These are phyloP conservation scores for Talaromyces ruber DNA, from an alignment of 495 filamentous ascomycete species.

Conservation along the genomic window DNA sequence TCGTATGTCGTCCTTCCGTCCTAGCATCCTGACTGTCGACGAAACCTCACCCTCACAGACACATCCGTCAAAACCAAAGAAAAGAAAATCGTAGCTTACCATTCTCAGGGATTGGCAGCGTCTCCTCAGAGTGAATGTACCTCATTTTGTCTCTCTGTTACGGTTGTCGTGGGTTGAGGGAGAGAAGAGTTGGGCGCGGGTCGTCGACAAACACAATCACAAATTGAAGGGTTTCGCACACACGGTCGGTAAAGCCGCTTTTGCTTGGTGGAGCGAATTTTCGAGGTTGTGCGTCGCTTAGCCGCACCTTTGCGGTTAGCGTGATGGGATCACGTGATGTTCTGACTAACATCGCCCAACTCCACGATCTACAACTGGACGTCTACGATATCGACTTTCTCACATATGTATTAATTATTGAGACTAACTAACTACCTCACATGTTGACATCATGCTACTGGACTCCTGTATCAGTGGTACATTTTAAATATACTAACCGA, in stretches of 20 bases:
- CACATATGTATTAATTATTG: too few species aligned
- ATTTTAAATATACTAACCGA: too few species aligned
- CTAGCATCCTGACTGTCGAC: background rate
- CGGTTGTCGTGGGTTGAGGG: conserved; percentile 33
- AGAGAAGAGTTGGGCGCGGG: conserved; percentile 25
- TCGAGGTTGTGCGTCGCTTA: conserved; percentile 44
- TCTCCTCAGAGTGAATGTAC: conserved; percentile 96
- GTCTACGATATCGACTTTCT: too few species aligned
- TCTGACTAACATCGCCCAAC: too few species aligned
- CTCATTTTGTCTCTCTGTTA: conserved; percentile 68
- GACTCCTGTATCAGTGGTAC: too few species aligned
- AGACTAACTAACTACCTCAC: too few species aligned
- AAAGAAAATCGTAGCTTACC: conserved; percentile 56
- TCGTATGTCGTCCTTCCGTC: background rate
- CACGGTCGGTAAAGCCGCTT: conserved; percentile 28
- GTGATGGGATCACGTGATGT: background rate
- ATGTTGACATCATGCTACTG: too few species aligned
- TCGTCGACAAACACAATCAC: conserved; percentile 17
- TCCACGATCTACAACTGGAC: too few species aligned
- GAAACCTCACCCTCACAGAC: background rate
- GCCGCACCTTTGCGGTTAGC: conserved; percentile 18
- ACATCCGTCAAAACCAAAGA: conserved; percentile 7
- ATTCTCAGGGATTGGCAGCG: conserved; percentile 86
- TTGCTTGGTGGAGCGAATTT: conserved; percentile 40
- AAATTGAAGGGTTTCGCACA: background rate